These are phyloP conservation scores for Hagleromyces aurorensis DNA, from an alignment of 805 yeast species.

Conservation along the genomic window DNA sequence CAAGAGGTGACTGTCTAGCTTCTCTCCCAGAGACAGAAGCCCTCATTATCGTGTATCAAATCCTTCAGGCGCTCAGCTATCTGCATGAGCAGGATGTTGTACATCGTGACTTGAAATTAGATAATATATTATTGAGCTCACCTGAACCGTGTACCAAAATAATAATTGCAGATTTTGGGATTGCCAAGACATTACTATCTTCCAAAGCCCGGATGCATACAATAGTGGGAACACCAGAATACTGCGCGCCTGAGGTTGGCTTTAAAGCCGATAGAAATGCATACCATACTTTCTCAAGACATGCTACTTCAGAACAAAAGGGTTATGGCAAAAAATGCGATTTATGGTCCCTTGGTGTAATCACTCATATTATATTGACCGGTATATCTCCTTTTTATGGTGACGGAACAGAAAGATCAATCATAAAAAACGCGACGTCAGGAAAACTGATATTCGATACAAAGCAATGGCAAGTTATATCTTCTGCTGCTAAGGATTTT, in stretches of 20 bases:
- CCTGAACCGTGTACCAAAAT: slow-evolving; percentile 47
- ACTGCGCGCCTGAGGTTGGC: slow-evolving; percentile 66
- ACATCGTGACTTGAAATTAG: slow-evolving; percentile 61
- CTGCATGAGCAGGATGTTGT: slow-evolving; percentile 48
- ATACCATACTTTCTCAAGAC: slow-evolving; percentile 21
- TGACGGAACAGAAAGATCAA: slow-evolving; percentile 35
- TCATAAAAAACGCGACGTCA: slow-evolving; percentile 35
- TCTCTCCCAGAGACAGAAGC: slow-evolving; percentile 49
- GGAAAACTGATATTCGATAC: slow-evolving; percentile 36
- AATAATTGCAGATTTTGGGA: slow-evolving; percentile 64
- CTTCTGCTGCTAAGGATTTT: slow-evolving; percentile 38
- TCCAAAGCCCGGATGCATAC: slow-evolving; percentile 38
- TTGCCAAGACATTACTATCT: slow-evolving; percentile 33
- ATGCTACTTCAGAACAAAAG: slow-evolving; percentile 20
- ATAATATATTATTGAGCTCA: slow-evolving; percentile 49
- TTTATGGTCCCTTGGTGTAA: slow-evolving; percentile 62
- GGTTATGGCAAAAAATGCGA: slow-evolving; percentile 56
- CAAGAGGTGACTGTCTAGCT: slow-evolving; percentile 33
- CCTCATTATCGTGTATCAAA: slow-evolving; percentile 46
- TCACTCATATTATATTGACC: slow-evolving; percentile 49
- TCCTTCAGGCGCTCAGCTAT: slow-evolving; percentile 47
- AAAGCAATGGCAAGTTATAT: slow-evolving; percentile 38
- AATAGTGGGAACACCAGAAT: slow-evolving; percentile 58
- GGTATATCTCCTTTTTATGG: slow-evolving; percentile 60
- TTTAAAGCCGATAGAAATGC: slow-evolving; percentile 31